phyloP scores from a whole-genome alignment of 2,329 filamentous ascomycete species.

The Aspergillus fijiensis region DNA sequence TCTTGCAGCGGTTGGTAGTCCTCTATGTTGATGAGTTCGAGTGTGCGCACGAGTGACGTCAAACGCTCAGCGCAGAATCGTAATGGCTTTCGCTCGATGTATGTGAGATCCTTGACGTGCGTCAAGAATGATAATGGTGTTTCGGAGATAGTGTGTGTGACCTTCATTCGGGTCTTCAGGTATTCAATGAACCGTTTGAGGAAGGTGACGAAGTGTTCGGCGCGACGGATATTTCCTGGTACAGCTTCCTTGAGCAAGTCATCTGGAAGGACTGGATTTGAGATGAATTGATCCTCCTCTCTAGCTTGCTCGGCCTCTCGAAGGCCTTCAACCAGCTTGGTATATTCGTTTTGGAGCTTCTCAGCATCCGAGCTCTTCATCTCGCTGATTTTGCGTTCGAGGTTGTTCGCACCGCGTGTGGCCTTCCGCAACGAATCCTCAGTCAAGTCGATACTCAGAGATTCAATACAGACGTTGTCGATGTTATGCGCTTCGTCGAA shows the following conservation, averaged over 20 bases:
- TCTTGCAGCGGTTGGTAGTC: conserved; percentile 97
- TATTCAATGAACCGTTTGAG: conserved; percentile 97
- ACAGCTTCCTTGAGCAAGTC: conserved; percentile 94
- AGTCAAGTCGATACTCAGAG: conserved; percentile 92
- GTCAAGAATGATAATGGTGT: conserved; percentile 91
- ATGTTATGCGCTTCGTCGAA: conserved; percentile 99
- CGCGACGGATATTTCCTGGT: conserved; percentile 90
- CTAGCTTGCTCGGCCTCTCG: conserved; percentile 84
- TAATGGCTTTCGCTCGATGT: conserved; percentile 94
- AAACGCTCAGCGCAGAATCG: conserved; percentile 90
- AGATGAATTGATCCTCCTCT: conserved; percentile 94
- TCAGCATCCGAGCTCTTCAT: conserved; percentile 96
- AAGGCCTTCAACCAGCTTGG: conserved; percentile 89
- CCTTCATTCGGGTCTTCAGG: conserved; percentile 96
- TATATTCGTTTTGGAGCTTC: conserved; percentile 91
- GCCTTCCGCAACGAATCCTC: conserved; percentile 92
- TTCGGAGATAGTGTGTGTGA: conserved; percentile 94
- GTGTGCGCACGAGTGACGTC: conserved; percentile 88
- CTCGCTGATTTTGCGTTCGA: conserved; percentile 86
- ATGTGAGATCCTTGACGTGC: conserved; percentile 92
- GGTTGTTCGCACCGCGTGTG: conserved; percentile 81
- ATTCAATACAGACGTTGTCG: conserved; percentile 98
- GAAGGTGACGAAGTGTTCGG: conserved; percentile 94
- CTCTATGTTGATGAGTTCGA: conserved; percentile 96
- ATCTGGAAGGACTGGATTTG: conserved; percentile 89